A percentile compares a stretch with the other conserved stretches of the same genome.
These are phyloP conservation scores for Aristolochia californica DNA, from an alignment of 164 flowering plant species.

Conservation along the genomic window DNA sequence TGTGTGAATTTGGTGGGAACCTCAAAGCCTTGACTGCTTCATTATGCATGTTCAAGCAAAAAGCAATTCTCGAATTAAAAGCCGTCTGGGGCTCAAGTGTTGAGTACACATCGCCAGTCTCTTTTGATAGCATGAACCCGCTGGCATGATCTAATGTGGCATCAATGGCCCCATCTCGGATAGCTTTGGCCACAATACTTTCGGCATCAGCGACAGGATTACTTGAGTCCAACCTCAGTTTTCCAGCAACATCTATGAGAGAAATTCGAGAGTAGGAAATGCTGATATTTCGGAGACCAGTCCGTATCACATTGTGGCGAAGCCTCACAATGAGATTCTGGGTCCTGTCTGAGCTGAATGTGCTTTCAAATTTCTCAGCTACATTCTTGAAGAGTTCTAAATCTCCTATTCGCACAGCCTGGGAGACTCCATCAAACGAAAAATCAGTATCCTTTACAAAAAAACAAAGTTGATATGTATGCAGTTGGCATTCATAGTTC, in stretches of 20 bases:
- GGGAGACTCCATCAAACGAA: conserved; percentile 6
- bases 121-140: conserved; percentile 80
- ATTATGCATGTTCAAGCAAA: conserved; percentile 92
- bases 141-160: conserved; percentile 76
- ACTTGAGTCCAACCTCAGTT: conserved; percentile 64
- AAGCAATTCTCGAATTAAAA: conserved; percentile 79
- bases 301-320: conserved; percentile 87
- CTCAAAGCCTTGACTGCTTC: conserved; percentile 83
- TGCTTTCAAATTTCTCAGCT: conserved; percentile 58
- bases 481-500: too few species aligned
- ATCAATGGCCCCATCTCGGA: conserved; percentile 91
- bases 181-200: conserved; percentile 90
- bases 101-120: conserved; percentile 90
- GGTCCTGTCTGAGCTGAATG: conserved; percentile 65
- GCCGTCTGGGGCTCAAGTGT: conserved; percentile 82
- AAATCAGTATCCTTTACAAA: too few species aligned
- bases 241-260: conserved; percentile 68
- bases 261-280: conserved; percentile 90
- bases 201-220: conserved; percentile 92
- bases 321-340: conserved; percentile 83
- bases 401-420: conserved; percentile 96
- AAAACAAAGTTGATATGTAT: too few species aligned
- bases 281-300: conserved; percentile 86
- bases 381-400: conserved; percentile 67
- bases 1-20: conserved; percentile 81